Evolutionary conservation across 225 moss, liverwort and hornwort genomes (phyloP).

Genomic region (Marchantia paleacea): DNA sequence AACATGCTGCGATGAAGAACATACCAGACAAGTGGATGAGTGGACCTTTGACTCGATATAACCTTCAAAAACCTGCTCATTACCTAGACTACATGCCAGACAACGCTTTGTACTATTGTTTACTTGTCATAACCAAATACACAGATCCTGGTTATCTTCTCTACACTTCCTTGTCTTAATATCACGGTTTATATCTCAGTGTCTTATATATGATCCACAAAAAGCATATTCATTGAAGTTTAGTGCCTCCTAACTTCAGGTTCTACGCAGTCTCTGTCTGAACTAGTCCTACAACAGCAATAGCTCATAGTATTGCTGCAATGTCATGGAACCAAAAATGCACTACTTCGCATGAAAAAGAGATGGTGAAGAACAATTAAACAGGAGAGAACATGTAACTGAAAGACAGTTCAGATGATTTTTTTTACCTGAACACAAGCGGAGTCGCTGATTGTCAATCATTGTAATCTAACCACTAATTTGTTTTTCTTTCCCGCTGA

Average conservation of each 20-base stretch:
- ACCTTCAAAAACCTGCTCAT: background rate
- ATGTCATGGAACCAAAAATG: background rate
- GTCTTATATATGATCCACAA: too few species aligned
- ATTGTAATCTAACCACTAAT: slow-evolving; percentile 62
- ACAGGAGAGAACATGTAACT: background rate
- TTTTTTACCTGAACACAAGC: background rate
- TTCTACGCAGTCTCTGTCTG: background rate
- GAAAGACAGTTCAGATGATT: background rate
- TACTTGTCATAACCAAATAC: too few species aligned
- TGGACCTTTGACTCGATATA: background rate
- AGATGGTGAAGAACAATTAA: background rate
- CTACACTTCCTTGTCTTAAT: too few species aligned
- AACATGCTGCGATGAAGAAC: background rate
- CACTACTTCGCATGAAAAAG: background rate
- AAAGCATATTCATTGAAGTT: too few species aligned
- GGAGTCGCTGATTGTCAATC: background rate
- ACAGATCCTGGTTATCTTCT: too few species aligned
- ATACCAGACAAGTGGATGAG: background rate
- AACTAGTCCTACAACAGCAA: background rate
- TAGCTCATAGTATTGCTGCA: background rate
- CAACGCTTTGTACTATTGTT: too few species aligned
- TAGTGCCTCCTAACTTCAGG: too few species aligned
- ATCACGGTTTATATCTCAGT: too few species aligned
- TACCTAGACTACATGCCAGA: background rate
- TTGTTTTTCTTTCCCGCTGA: slow-evolving; percentile 97